Base-by-base conservation (phyloP, 116 monocot species). In the Papilionanthe hybrid region DNA sequence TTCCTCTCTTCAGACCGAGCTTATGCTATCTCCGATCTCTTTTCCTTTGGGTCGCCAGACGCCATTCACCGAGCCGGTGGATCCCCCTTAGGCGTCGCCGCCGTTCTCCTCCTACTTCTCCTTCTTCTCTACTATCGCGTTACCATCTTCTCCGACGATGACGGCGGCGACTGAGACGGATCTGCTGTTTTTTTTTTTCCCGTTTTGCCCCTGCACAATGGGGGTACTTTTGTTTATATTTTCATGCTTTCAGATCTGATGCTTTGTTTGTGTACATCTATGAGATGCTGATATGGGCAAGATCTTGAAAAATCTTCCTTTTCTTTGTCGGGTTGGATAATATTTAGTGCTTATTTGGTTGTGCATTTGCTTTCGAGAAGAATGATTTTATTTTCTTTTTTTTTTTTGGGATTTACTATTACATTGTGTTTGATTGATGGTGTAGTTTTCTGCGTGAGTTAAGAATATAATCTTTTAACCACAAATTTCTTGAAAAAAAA, bases 1-100 rank as follows among this genome's bases (percentile, higher is more conserved):
- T 88, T 93, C 85, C 90, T 95, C 78, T 95, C 95, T 71, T 91
- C 93, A 41, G 95, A 93, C 76, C 88, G 93, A 8, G 88, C 83
- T 67, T 42, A 76, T 75, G 82, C 88, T 43, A 41, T 91, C 77
- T 79, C 89, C 48, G 87, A 82, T 82, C 27, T 86, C 69, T 86
- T 95, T 87, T 82, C 89, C 81, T 78, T 86, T 75, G 89, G 88
- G 8, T 80, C 92, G 3, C 92, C 89, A 3, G 92, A 94, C 81
- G 92, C 92, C 86, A 87, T 92, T 79, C 92, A 92, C 88, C 88
- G 87, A 57, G 86, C 89, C 82, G 94, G 92, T 1, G 94, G 92
- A 12, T 94, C 94, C 57, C 92, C 92, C 7, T 42, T 94, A 65
- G 94, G 92, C 66, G 87, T 94, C 79, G 90, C 87, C 4, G 81